Base-by-base conservation (phyloP, 2,329 filamentous ascomycete genomes). In the Pyrenophora teres region DNA sequence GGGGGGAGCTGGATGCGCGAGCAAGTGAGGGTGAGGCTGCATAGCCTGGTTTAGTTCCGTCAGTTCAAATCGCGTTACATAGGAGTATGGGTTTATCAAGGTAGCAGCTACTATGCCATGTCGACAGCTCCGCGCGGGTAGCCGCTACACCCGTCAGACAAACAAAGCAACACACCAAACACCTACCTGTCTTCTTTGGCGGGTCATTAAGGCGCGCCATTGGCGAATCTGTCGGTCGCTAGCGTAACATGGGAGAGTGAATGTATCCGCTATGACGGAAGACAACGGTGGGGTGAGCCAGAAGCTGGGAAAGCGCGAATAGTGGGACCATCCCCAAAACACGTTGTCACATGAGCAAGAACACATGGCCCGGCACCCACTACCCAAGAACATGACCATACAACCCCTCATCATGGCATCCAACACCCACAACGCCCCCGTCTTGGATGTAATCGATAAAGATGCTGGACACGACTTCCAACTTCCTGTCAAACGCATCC, bases 401-500 rank as follows among this genome's bases (percentile, higher is more conserved):
- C 55, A 52, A 16, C 30, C 49, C 52, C 46, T 38, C 54, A 67
- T 21, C 41, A 71, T 72, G 68, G 43, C 64, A 18, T 47, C 60
- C 27, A 60, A 54, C 36, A 23, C 53, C 0, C 40, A 59, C 18
- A 47, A 52, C 35, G 43, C 62, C 16, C 63, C 63, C 12, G 42
- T 64, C 1, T 57, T 75, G 10, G 21, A 60, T 12, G 31, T 57
- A 4, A 54, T 74, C 4, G 64, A 69, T 19, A 49, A 43, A 13
- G 37, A 50, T 30, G 39, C 52, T 10, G 57, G 59, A 12, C 64
- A 70, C 49, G 54, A 35, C 13, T 97, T 96, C 74, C 69, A 78
- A 45, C 77, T 78, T 36, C 94, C 94, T 0, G 70, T 72, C 50
- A 99, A 97, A 74, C 81, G 81, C 67, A 99, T 99, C 76, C 82